A percentile compares a stretch with the other conserved stretches of the same genome.
Evolutionary conservation across 164 flowering plant species (phyloP).

Genomic region (Dillenia suffruticosa): DNA sequence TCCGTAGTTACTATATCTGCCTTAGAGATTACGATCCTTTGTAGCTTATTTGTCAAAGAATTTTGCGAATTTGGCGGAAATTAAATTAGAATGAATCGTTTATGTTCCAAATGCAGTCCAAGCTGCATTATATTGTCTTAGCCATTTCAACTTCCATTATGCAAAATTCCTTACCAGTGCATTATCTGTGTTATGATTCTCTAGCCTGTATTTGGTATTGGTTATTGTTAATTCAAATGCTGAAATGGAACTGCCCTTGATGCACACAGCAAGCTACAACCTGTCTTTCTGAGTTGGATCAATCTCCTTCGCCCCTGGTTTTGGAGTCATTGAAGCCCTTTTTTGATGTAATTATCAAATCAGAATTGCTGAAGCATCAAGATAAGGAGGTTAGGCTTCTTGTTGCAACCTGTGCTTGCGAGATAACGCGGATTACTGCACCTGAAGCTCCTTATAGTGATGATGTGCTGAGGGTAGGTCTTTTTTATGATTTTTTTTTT

Average conservation of each 20-base stretch:
- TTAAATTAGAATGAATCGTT: not conserved
- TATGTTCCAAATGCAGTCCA: not conserved
- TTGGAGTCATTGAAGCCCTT: constrained; percentile 77
- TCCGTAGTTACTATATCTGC: too few relatives aligned
- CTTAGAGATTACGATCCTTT: too few relatives aligned
- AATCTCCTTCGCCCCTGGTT: constrained; percentile 60
- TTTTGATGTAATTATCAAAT: constrained; percentile 66
- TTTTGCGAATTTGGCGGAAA: too few relatives aligned
- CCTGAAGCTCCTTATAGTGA: constrained; percentile 96
- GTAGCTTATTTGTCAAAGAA: too few relatives aligned
- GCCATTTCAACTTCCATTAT: too few relatives aligned
- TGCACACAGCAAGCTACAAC: constrained; percentile 67
- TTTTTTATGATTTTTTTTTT: constrained; percentile 1
- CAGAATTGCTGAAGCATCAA: constrained; percentile 79
- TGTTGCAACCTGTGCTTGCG: constrained; percentile 89
- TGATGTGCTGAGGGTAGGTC: constrained; percentile 73
- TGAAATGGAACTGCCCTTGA: not conserved
- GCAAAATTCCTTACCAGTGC: too few relatives aligned
- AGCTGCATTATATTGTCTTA: too few relatives aligned
- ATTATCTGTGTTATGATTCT: too few relatives aligned
- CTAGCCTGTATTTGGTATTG: not conserved
- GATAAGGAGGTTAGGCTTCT: constrained; percentile 88
- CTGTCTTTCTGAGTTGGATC: constrained; percentile 80
- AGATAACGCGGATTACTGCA: constrained; percentile 93
- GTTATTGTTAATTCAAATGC: constrained; percentile 3